Base-by-base conservation (phyloP, 2,329 filamentous ascomycete genomes). In the Nothopassalora personata region DNA sequence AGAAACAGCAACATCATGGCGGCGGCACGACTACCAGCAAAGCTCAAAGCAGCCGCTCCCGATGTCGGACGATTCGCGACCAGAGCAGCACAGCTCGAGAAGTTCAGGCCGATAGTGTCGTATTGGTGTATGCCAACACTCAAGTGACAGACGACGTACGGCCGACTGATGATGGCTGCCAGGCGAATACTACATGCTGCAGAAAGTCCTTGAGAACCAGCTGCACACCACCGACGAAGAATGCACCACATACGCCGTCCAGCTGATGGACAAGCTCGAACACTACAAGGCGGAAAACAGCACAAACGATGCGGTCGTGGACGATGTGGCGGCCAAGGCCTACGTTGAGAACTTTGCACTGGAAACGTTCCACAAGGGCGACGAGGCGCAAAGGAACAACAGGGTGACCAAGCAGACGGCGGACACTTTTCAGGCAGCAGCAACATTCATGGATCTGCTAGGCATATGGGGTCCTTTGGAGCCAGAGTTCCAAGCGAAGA, bases 301-400 rank as follows among this genome's bases (percentile, higher is more conserved):
- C 9, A 81, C 83, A 51, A 90, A 97, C 69, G 90, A 95, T 71
- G 89, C 91, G 15, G 86, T 97, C 56, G 81, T 84, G 5, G 93
- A 97, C 74, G 92, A 97, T 67, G 79, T 86, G 1, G 90, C 89
- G 4, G 93, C 91, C 1, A 90, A 92, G 74, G 91, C 91, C 56
- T 96, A 96, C 68, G 87, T 97, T 51, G 92, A 97, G 74, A 89
- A 96, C 72, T 99, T 99, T 73, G 93, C 88, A 0, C 80, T 93
- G 64, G 89, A 96, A 69, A 92, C 91, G 0, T 92, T 99, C 64
- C 83, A 87, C 51, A 85, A 91, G 63, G 93, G 90, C 4, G 90
- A 97, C 69, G 85, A 88, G 57, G 87, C 91, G 0, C 84, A 97
- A 69, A 84, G 86, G 59, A 88, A 89, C 52, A 88, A 94, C 76